Evolutionary conservation across 2,329 filamentous ascomycete genomes (phyloP).

Genomic region (Arthrobotrys pseudoclavata): DNA sequence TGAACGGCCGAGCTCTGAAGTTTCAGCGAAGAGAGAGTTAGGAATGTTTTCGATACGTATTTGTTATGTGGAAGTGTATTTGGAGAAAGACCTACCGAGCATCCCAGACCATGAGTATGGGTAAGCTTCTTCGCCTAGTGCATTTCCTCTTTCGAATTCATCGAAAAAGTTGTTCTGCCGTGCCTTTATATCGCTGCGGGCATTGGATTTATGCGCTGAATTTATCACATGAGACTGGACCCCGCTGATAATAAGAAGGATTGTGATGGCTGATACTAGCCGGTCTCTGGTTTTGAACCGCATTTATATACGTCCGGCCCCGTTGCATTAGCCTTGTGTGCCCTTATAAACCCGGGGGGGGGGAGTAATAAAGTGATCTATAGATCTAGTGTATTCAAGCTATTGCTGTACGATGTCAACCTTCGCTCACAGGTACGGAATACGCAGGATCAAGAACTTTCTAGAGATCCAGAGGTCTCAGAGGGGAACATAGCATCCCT

Average conservation of each 20-base stretch:
- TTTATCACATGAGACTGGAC: neutral
- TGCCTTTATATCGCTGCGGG: neutral
- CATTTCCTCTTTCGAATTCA: neutral
- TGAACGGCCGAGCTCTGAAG: constrained; percentile 22
- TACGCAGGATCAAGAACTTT: neutral
- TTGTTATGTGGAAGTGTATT: neutral
- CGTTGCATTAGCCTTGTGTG: too few relatives aligned
- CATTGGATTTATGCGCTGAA: neutral
- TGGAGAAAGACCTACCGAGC: constrained; percentile 21
- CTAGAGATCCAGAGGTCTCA: too few relatives aligned
- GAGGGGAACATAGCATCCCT: neutral
- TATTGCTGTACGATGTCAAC: too few relatives aligned
- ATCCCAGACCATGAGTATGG: constrained; percentile 40
- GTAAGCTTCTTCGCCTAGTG: neutral
- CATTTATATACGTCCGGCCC: neutral
- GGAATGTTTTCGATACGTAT: too few relatives aligned
- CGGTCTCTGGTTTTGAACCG: neutral
- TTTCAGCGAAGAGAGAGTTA: neutral
- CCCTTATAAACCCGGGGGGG: neutral
- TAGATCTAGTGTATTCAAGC: too few relatives aligned
- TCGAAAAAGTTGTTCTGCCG: neutral
- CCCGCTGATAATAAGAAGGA: neutral
- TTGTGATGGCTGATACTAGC: neutral
- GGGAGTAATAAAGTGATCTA: too few relatives aligned
- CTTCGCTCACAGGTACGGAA: too few relatives aligned